Evolutionary conservation across 345 rosid genomes (phyloP).

Genomic region (Linum tenue): DNA sequence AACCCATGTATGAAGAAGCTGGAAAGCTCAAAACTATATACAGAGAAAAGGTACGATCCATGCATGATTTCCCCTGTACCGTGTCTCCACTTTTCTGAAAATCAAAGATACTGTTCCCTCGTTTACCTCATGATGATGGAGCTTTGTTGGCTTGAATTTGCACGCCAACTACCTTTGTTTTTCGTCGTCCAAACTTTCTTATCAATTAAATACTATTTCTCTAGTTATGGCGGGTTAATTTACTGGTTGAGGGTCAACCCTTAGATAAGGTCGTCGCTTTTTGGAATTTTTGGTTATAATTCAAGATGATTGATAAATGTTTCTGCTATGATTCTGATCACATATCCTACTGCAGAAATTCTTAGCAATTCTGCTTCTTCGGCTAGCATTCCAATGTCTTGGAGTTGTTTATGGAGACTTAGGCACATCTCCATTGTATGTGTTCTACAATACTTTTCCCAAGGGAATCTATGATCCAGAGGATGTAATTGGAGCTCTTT

Average conservation of each 20-base stretch:
- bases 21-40: slow-evolving; percentile 61
- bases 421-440: slow-evolving; percentile 56
- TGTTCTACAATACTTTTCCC: slow-evolving; percentile 47
- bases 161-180: neutral
- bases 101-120: neutral
- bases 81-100: neutral
- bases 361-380: slow-evolving; percentile 18
- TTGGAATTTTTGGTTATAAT: too few species aligned
- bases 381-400: slow-evolving; percentile 53
- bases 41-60: slow-evolving; percentile 53
- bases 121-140: too few species aligned
- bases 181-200: too few species aligned
- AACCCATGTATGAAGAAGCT: slow-evolving; percentile 98
- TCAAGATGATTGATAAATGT: neutral
- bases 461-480: slow-evolving; percentile 37
- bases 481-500: slow-evolving; percentile 48
- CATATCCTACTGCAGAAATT: neutral
- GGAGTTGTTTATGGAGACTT: slow-evolving; percentile 59
- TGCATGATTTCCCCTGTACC: neutral
- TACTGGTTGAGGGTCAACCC: too few species aligned
- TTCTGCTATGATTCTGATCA: neutral
- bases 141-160: neutral
- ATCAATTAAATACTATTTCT: too few species aligned
- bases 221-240: too few species aligned
- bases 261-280: too few species aligned